These are phyloP conservation scores for Evansstolkia leycettana DNA, from an alignment of 495 filamentous ascomycete species.

Conservation along the genomic window DNA sequence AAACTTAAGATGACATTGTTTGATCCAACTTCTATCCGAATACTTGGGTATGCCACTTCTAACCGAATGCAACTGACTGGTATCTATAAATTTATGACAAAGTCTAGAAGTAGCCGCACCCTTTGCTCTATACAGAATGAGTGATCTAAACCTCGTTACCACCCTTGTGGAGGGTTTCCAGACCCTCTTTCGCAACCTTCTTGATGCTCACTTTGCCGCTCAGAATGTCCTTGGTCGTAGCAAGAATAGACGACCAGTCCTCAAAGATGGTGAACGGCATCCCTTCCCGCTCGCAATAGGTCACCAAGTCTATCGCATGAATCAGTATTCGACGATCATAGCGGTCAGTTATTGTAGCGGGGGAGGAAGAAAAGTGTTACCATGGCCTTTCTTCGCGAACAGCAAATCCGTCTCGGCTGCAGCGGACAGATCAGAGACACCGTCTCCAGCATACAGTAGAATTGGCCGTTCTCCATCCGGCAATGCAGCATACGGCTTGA, in stretches of 20 bases:
- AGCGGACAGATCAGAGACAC: constrained; percentile 79
- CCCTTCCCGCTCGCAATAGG: constrained; percentile 63
- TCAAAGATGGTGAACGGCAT: constrained; percentile 75
- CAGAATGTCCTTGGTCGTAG: constrained; percentile 61
- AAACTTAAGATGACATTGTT: no score
- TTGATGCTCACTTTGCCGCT: constrained; percentile 37
- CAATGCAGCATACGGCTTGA: constrained; percentile 69
- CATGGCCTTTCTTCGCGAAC: constrained; percentile 82
- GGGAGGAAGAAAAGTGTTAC: constrained; percentile 30
- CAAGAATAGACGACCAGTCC: constrained; percentile 63
- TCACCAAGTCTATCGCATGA: constrained; percentile 53
- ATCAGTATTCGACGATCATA: background rate
- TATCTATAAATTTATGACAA: no score
- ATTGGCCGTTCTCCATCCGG: constrained; percentile 55
- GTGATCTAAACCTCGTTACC: no score
- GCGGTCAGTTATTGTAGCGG: background rate
- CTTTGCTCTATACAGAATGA: no score
- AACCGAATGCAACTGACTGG: no score
- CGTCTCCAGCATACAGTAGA: constrained; percentile 84
- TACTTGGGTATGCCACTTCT: no score
- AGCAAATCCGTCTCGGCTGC: constrained; percentile 79
- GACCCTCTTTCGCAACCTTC: constrained; percentile 13
- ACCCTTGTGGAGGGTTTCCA: background rate
- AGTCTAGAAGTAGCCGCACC: no score
- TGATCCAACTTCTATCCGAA: no score